Evolutionary conservation across 2,329 filamentous ascomycete genomes (phyloP), one percentile per base, ranked within the genome.

Genomic region (Talaromyces sp.): DNA sequence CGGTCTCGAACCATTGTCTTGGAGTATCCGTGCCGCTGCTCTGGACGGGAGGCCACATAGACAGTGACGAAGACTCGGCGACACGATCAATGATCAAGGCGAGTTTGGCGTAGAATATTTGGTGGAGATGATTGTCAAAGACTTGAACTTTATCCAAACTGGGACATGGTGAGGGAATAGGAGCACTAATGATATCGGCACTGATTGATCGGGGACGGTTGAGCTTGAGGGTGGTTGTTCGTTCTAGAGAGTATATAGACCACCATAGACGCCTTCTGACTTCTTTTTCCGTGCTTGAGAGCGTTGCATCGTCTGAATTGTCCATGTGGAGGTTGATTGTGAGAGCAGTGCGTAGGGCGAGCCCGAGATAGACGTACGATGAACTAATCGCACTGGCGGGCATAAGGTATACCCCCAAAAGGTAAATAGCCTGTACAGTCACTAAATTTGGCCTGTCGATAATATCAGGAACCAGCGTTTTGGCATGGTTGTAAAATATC

Each of bases 311-410:
- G 7, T n/a, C 49, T n/a, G 49, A 31, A n/a, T 53, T 53, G 17
- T 53, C 49, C 27, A 53, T 53, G 2, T 85, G 83, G 13, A 85
- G 73, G 1, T 82, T 83, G 0, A 84, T 77, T 5, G 80, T 82
- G 36, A 85, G 79, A 10, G 83, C 83, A 81, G 85, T 85, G 3
- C 83, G 79, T 19, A 85, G 71, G 2, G 83, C 83, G 58, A 82
- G 74, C 1, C 82, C 82, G 22, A 83, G 78, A 34, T 70, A 72
- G n/a, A 70, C 61, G 51, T 72, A 71, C 1, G 76, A 77, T 2
- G 75, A 74, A 6, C 74, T 75, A 53, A 77, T 72, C 0, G 77
- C 74, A 58, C 70, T 76, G 11, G 72, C 68, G 0, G 77, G 76
- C 69, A 79, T 70, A 1, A 77, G 66, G 49, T 78, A 78, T 5